Evolutionary conservation across 352 stramenopile genomes (phyloP).

Genomic region (Lagenidium sp.): DNA sequence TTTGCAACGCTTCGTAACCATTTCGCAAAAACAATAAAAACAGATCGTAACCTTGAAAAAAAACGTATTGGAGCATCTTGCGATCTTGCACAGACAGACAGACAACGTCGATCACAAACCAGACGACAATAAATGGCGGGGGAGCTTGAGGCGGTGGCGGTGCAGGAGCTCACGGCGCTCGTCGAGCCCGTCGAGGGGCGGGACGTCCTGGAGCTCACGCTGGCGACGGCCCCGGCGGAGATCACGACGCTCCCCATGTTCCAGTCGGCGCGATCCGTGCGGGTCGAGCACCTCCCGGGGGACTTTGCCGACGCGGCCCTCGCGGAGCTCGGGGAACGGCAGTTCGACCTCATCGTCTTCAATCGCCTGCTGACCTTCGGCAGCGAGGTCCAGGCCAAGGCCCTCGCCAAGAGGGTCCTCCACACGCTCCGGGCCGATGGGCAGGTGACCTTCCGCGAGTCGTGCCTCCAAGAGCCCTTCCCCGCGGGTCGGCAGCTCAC

Average conservation of each 20-base stretch:
- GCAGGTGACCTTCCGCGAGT: constrained; percentile 24
- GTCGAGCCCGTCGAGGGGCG: constrained; percentile 15
- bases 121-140: no score
- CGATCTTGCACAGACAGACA: no score
- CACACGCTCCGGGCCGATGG: constrained; percentile 18
- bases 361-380: constrained; percentile 29
- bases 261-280: constrained; percentile 13
- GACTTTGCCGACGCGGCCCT: constrained; percentile 19
- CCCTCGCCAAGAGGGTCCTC: constrained; percentile 17
- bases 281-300: constrained; percentile 12
- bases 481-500: constrained; percentile 10
- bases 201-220: constrained; percentile 25
- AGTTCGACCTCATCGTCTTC: constrained; percentile 27
- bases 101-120: no score
- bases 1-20: no score
- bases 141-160: constrained; percentile 10
- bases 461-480: constrained; percentile 25
- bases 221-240: constrained; percentile 11
- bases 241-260: constrained; percentile 10
- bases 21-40: no score
- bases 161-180: constrained; percentile 17
- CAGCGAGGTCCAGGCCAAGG: constrained; percentile 15
- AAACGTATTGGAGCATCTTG: no score
- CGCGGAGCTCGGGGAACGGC: constrained; percentile 2
- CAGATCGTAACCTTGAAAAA: no score